Evolutionary conservation across 2,329 filamentous ascomycete species (phyloP), one percentile per base, ranked within the genome.

Genomic region (Neopestalotiopsis sp.): DNA sequence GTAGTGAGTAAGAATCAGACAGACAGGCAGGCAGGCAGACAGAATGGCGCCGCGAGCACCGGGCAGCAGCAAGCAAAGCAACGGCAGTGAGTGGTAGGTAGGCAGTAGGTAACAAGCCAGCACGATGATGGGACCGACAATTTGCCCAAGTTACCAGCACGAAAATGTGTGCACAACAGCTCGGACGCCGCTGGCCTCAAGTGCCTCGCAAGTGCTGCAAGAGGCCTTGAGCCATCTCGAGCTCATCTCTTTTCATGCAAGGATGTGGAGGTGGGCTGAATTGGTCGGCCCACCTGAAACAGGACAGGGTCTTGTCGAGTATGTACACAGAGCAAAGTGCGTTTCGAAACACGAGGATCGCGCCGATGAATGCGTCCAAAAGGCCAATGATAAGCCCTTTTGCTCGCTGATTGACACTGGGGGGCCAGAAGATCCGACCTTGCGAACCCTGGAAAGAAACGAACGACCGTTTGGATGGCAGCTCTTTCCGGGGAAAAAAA

Each of bases 161-260:
- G 45, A 52, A 52, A 20, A 52, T 52, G 45, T n/a, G 45, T 52
- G 45, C 45, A 24, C 60, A 13, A 59, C 24, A 67, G 65, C 52
- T 60, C 58, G 65, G 65, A 60, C 65, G 32, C 56, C 32, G 12
- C 30, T 30, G 59, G 32, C 28, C 59, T 28, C 24, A 20, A 20
- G 30, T 24, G 24, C n/a, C 28, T 34, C 34, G 30, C 65, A 67
- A 67, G 65, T 20, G 34, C 64, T 66, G 64, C 64, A 66, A 66
- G 64, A 28, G 40, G 24, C 65, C 65, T 67, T 67, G 28, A 17
- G 20, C 56, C 56, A 49, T 60, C 65, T 20, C 32, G 58, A 67
- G 65, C 65, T 67, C 65, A 67, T 67, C 65, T 67, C 56, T 59
- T 62, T 57, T 67, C 52, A 67, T 67, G 65, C 65, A 67, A 49